Conservation (phyloP, 768 basidiomycete species). For the Panellus pusillus region DNA sequence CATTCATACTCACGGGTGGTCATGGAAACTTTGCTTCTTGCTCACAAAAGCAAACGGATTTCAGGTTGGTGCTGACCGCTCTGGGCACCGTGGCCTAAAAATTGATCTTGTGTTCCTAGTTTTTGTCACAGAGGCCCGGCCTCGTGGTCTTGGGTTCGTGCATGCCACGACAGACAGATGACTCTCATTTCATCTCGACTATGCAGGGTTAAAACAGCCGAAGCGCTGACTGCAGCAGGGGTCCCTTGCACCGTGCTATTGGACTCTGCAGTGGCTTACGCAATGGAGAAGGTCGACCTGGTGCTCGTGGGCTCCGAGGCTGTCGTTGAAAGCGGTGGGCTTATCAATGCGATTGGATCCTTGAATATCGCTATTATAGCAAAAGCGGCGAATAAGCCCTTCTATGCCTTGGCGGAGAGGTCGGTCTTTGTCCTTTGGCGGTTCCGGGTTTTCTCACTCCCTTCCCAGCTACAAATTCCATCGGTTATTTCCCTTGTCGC, state of each 20-base stretch:
- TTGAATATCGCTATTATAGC: conserved; percentile 97
- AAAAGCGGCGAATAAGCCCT: conserved; percentile 90
- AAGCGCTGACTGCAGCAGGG: conserved; percentile 81
- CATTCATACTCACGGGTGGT: conserved; percentile 98
- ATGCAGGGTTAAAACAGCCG: conserved; percentile 84
- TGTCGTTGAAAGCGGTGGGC: conserved; percentile 93
- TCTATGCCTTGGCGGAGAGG: conserved; percentile 95
- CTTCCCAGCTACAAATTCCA: conserved; percentile 90
- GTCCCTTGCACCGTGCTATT: conserved; percentile 94
- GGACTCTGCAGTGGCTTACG: conserved; percentile 95
- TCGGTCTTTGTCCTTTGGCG: conserved; percentile 33
- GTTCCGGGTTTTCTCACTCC: conserved; percentile 21
- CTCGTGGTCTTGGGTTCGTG: conserved; percentile 81
- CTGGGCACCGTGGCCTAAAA: conserved; percentile 20
- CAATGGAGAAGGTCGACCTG: conserved; percentile 95
- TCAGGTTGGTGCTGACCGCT: conserved; percentile 45
- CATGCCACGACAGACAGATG: background rate
- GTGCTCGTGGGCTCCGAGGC: conserved; percentile 97
- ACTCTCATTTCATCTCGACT: conserved; percentile 9
- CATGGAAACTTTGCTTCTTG: conserved; percentile 86
- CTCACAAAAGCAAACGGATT: conserved; percentile 85
- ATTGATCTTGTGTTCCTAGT: conserved; percentile 45
- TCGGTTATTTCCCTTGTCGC: conserved; percentile 90
- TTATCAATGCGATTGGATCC: conserved; percentile 91
- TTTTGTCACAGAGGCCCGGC: conserved; percentile 95